Percentiles rank a stretch among this genome's conserved stretches.
phyloP scores from a whole-genome alignment of 2,329 filamentous ascomycete genomes.

The Alternaria brassicicola region DNA sequence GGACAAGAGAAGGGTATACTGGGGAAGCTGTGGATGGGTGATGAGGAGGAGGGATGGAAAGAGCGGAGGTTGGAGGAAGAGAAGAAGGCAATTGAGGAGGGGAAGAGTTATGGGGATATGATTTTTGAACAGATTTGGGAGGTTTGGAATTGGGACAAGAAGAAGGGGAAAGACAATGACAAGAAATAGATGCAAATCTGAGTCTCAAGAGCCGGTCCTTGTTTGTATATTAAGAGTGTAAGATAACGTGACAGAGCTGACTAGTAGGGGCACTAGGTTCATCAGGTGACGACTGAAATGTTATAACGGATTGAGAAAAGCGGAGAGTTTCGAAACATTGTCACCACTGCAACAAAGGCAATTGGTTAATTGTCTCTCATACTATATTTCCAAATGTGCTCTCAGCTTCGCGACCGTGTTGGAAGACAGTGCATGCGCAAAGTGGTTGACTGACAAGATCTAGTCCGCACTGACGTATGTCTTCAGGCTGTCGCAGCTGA shows the following conservation, averaged over 20 bases:
- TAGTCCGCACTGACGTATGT: neutral
- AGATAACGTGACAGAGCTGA: neutral
- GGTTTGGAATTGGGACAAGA: slow-evolving; percentile 55
- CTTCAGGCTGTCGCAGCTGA: neutral
- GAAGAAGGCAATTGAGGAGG: slow-evolving; percentile 48
- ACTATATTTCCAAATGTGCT: neutral
- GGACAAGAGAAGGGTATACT: slow-evolving; percentile 35
- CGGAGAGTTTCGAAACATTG: neutral
- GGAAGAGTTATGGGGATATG: slow-evolving; percentile 51
- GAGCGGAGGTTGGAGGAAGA: slow-evolving; percentile 53
- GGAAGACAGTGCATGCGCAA: neutral
- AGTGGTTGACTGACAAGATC: neutral
- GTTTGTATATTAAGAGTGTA: slow-evolving; percentile 5
- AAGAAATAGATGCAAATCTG: slow-evolving; percentile 14
- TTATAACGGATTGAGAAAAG: neutral
- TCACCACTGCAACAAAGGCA: neutral
- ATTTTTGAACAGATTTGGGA: slow-evolving; percentile 57
- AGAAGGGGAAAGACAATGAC: slow-evolving; percentile 28
- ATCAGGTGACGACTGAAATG: neutral
- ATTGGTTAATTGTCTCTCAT: neutral
- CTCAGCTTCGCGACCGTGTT: neutral
- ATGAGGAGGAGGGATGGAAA: slow-evolving; percentile 54
- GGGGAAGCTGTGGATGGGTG: slow-evolving; percentile 49
- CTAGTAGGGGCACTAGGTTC: neutral
- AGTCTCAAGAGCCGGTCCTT: neutral